Evolutionary conservation across 2,329 filamentous ascomycete species (phyloP).

Genomic region (Triangularia verruculosa): DNA sequence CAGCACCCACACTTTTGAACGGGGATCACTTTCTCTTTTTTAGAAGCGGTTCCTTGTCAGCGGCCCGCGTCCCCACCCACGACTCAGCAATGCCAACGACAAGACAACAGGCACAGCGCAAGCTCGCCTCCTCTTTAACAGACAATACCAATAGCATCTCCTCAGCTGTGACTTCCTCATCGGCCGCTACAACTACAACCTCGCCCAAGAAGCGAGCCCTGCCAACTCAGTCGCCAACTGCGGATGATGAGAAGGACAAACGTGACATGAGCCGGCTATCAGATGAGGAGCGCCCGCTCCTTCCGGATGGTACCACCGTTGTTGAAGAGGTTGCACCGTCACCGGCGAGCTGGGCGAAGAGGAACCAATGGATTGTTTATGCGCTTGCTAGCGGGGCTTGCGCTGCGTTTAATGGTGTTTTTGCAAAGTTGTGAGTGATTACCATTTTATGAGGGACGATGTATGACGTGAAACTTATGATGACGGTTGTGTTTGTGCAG

Average conservation of each 20-base stretch:
- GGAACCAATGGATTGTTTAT: slow-evolving; percentile 61
- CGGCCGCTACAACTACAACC: neutral
- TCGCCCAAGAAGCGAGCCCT: neutral
- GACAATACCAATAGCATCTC: neutral
- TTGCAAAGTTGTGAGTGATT: slow-evolving; percentile 71
- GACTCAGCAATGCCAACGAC: slow-evolving; percentile 7
- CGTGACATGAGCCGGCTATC: neutral
- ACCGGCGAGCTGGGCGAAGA: slow-evolving; percentile 27
- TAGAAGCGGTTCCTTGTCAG: neutral
- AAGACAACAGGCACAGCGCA: slow-evolving; percentile 2
- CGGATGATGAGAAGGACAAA: neutral
- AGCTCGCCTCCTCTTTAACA: neutral
- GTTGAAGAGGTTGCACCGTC: neutral
- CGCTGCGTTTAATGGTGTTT: slow-evolving; percentile 77
- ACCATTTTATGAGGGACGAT: neutral
- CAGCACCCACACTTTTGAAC: neutral
- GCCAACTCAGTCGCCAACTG: neutral
- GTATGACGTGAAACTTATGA: slow-evolving; percentile 5
- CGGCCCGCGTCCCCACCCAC: neutral
- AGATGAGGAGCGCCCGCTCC: slow-evolving; percentile 27
- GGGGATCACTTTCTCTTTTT: neutral
- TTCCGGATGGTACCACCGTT: neutral
- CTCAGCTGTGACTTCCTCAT: neutral
- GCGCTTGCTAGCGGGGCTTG: slow-evolving; percentile 73
- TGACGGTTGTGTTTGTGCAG: slow-evolving; percentile 33